A percentile compares a stretch with the other conserved stretches of the same genome.
Conservation (phyloP, 2,329 filamentous ascomycete species). For the Graphilbum fragrans region DNA sequence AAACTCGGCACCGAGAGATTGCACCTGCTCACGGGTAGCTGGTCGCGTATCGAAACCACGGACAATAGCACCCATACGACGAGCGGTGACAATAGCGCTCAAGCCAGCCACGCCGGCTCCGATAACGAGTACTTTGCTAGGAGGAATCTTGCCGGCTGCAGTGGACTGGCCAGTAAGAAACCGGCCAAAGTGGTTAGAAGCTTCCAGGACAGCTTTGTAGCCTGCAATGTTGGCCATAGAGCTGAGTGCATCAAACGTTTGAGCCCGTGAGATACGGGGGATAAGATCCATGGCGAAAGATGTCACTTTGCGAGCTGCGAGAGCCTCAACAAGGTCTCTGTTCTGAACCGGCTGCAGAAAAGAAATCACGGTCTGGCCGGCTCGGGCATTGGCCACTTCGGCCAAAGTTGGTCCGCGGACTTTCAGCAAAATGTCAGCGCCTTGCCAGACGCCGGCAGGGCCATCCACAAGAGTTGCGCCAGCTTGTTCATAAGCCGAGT, state of each 20-base stretch:
- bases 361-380: conserved; percentile 65
- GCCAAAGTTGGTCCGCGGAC: conserved; percentile 62
- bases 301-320: conserved; percentile 60
- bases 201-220: conserved; percentile 84
- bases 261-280: conserved; percentile 76
- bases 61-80: conserved; percentile 78
- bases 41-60: conserved; percentile 83
- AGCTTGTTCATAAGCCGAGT: conserved; percentile 63
- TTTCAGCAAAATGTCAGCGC: conserved; percentile 72
- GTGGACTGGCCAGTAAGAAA: conserved; percentile 86
- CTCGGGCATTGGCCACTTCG: conserved; percentile 56
- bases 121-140: conserved; percentile 82
- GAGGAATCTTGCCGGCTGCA: conserved; percentile 80
- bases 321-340: conserved; percentile 57
- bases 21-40: conserved; percentile 80
- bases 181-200: conserved; percentile 78
- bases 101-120: conserved; percentile 82
- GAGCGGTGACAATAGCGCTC: conserved; percentile 77
- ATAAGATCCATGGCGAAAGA: conserved; percentile 90
- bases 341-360: conserved; percentile 79
- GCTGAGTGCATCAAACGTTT: conserved; percentile 78
- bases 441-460: conserved; percentile 55
- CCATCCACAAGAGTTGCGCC: conserved; percentile 64
- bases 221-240: conserved; percentile 93
- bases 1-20: conserved; percentile 82